Base-by-base conservation (phyloP, 1,139 yeast genomes). In the Diutina pseudorugosa region DNA sequence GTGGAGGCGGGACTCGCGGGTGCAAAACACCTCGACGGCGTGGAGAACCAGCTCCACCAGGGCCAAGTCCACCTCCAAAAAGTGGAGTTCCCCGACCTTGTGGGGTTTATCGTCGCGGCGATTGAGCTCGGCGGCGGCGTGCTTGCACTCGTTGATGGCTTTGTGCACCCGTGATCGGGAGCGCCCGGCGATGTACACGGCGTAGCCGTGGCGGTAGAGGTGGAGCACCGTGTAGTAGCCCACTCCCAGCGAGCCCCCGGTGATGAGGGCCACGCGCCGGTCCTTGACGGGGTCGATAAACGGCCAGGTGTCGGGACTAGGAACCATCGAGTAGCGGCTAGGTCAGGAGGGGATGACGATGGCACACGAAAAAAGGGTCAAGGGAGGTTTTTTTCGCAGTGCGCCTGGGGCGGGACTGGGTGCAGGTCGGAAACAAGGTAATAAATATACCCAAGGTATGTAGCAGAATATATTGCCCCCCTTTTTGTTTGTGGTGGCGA, bases 241-340 rank as follows among this genome's bases (percentile, higher is more conserved):
- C 21, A 86, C 75, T 0, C 95, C 95, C 50, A 84, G 75, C 61
- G 83, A 85, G 6, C 90, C 95, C 1, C 95, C 95, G 0, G 94
- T 84, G 36, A 88, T 80, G 5, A 87, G 65, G 0, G 85, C 90
- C 3, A 85, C 83, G 54, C 79, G 71, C 25, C 85, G 71, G 20
- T 75, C 76, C 9, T 47, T 55, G 5, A 55, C 52, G 1, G 80
- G 79, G 54, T 75, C 64, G 42, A 64, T 59, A 58, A 71, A 76
- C 2, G 49, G 49, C 49, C 49, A 45, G 23, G 21, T 25, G 19
- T 45, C 49, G 16, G 49, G 49, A 4, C 18, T 8, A 12, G 47
- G 33, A 7, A 23, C 19, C 47, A 43, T 30, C 30, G 47, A 23
- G 14, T 8, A 16, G 25, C 18, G n/a, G n/a, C n/a, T n/a, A n/a